These are phyloP conservation scores for Calonectria multiphialidica DNA, from an alignment of 2,329 filamentous ascomycete species.

Conservation along the genomic window DNA sequence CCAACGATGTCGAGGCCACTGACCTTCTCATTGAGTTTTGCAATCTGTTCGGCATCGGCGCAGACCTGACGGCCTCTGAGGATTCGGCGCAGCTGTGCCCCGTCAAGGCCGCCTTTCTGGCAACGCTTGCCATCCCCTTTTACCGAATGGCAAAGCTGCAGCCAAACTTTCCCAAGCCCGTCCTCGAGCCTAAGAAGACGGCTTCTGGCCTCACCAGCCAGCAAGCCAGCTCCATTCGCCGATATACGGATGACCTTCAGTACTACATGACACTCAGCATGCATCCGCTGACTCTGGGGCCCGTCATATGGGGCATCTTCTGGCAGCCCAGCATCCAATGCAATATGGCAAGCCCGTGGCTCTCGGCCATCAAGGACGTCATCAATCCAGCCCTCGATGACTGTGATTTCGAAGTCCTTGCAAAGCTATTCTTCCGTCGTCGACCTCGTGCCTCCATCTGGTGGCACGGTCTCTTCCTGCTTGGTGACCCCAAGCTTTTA, in stretches of 20 bases:
- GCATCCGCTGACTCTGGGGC: slow-evolving; percentile 40
- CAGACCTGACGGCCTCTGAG: slow-evolving; percentile 27
- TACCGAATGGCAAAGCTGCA: slow-evolving; percentile 43
- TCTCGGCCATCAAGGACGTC: slow-evolving; percentile 38
- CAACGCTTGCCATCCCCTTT: slow-evolving; percentile 42
- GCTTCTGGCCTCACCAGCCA: slow-evolving; percentile 14
- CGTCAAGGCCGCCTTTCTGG: slow-evolving; percentile 42
- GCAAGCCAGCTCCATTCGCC: slow-evolving; percentile 29
- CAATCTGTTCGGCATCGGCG: slow-evolving; percentile 39
- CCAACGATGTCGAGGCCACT: slow-evolving; percentile 34
- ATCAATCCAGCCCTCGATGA: slow-evolving; percentile 35
- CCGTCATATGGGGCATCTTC: slow-evolving; percentile 47
- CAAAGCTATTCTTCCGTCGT: slow-evolving; percentile 40
- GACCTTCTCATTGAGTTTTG: slow-evolving; percentile 43
- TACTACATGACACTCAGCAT: slow-evolving; percentile 49
- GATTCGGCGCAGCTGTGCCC: slow-evolving; percentile 31
- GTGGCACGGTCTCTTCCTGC: slow-evolving; percentile 45
- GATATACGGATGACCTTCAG: slow-evolving; percentile 35
- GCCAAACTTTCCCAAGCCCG: slow-evolving; percentile 37
- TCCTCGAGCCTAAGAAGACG: slow-evolving; percentile 20
- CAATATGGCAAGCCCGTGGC: slow-evolving; percentile 47
- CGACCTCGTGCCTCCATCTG: slow-evolving; percentile 44
- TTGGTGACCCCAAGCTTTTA: slow-evolving; percentile 35
- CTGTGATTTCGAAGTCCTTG: slow-evolving; percentile 38
- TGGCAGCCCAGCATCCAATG: slow-evolving; percentile 47